Base-by-base conservation (phyloP, 2,329 filamentous ascomycete species). In the Metarhizium humberi region DNA sequence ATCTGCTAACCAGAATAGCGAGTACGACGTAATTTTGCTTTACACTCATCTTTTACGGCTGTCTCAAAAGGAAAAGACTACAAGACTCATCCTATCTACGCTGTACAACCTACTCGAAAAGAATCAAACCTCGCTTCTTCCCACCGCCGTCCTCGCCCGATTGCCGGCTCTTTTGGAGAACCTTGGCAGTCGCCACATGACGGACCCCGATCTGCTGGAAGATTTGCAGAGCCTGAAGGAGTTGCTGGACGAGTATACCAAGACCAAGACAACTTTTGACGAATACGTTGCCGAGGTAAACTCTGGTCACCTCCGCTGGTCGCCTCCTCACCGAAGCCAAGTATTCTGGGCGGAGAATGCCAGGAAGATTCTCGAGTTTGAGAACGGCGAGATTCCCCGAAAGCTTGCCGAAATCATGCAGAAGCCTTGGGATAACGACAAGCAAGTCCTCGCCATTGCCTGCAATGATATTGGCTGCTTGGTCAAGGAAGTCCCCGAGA, bases 31-130 rank as follows among this genome's bases (percentile, higher is more conserved):
- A 62, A 81, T 97, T 59, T 80, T 91, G 50, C 82, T 97, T 48
- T 96, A 96, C 71, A 91, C 89, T n/a, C 88, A 95, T 61, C 85
- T 99, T 42, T 79, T 99, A 55, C 87, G 91, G 54, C 78, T 96
- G 46, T 97, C 94, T 2, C 92, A 92, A 48, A 99, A 99, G 72
- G 94, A 97, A 70, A 99, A 99, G 78, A 97, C 92, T 1, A 97
- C 92, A 0, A 86, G 94, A 34, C 80, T 99, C 54, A 82, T 96
- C 49, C 80, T 97, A 48, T 91, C 91, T 10, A 96, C 92, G 7
- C 81, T 99, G 45, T 82, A 87, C 69, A 97, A 96, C 72, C 84
- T 99, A 48, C 82, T 96, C 42, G 75, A 76, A 48, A 75, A 77
- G 58, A 86, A 90, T 77, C 71, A 82, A 74, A 75, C 88, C 80